Conservation (phyloP, 106 monocot genomes). For the Posidonia australis region DNA sequence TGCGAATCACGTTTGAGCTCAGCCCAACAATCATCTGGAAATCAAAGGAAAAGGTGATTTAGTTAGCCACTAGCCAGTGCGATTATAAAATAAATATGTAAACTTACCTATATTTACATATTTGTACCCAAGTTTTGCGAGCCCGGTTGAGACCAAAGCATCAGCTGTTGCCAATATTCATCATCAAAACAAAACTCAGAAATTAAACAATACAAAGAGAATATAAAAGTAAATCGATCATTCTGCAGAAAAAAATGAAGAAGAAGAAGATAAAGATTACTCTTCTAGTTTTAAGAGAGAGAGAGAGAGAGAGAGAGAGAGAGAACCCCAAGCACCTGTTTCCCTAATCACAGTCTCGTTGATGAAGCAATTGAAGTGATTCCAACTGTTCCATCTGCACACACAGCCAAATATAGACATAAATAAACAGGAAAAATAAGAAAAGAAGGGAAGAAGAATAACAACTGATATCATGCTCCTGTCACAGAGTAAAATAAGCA, state of each 20-base stretch:
- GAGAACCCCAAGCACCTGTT: slow-evolving; percentile 10
- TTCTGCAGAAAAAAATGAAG: too few species aligned
- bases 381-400: slow-evolving; percentile 72
- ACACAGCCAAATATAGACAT: background rate
- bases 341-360: slow-evolving; percentile 38
- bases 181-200: too few species aligned
- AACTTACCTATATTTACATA: slow-evolving; percentile 69
- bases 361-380: slow-evolving; percentile 55
- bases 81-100: background rate
- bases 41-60: background rate
- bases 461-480: background rate
- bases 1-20: slow-evolving; percentile 31
- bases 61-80: too few species aligned
- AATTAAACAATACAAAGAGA: too few species aligned
- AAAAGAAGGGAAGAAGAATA: background rate
- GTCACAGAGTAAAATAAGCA: background rate
- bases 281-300: too few species aligned
- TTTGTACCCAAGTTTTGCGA: slow-evolving; percentile 54
- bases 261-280: too few species aligned
- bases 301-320: too few species aligned
- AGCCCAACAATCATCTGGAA: slow-evolving; percentile 89
- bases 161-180: slow-evolving; percentile 33
- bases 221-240: too few species aligned
- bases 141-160: slow-evolving; percentile 57
- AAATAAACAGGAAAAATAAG: background rate